phyloP scores from a whole-genome alignment of 306 rosid species.

The Castanospermum australe region DNA sequence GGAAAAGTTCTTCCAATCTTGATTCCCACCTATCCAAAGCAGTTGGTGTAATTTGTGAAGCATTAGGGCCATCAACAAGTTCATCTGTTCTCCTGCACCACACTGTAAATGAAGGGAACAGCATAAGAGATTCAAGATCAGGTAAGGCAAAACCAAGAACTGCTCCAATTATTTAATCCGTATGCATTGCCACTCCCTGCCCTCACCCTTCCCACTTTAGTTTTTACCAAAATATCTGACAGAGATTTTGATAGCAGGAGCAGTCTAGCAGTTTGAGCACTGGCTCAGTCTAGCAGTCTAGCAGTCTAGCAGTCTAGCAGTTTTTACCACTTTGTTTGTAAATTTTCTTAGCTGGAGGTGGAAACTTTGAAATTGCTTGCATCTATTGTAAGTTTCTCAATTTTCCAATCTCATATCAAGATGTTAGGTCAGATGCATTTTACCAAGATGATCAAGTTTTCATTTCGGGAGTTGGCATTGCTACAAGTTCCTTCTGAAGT shows the following conservation, averaged over 20 bases:
- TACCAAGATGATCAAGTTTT: not conserved
- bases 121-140: not conserved
- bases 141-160: not conserved
- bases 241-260: too few species aligned
- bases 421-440: not conserved
- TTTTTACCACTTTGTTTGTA: not conserved
- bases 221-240: too few species aligned
- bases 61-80: slow-evolving; percentile 68
- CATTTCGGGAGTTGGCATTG: not conserved
- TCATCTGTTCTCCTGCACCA: slow-evolving; percentile 71
- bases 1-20: slow-evolving; percentile 59
- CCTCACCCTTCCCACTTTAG: too few species aligned
- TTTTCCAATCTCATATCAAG: not conserved
- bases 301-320: too few species aligned
- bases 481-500: slow-evolving; percentile 6
- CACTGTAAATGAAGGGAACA: slow-evolving; percentile 42
- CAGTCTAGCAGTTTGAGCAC: too few species aligned
- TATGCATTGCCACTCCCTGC: not conserved
- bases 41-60: slow-evolving; percentile 56
- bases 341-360: not conserved
- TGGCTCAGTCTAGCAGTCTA: not conserved
- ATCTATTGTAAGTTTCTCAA: not conserved
- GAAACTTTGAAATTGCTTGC: not conserved
- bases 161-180: not conserved
- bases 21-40: slow-evolving; percentile 65